Percentiles rank a stretch among this genome's conserved stretches.
phyloP scores from a whole-genome alignment of 2,329 filamentous ascomycete species.

The Sclerotiophoma versabilis region DNA sequence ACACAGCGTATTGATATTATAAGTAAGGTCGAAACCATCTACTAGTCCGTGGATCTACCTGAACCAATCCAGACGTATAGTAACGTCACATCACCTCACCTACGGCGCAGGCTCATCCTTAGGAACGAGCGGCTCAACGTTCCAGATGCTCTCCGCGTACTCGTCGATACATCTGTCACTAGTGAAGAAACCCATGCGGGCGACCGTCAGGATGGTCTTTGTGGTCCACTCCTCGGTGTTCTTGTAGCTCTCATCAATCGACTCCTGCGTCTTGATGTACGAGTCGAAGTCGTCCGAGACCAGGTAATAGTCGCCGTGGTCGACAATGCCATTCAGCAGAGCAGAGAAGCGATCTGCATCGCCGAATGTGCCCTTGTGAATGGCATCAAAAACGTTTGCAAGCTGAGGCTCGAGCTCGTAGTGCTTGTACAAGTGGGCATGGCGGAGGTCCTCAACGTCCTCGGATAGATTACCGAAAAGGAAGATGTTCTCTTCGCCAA shows the following conservation, averaged over 20 bases:
- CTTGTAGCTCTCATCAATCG: conserved; percentile 91
- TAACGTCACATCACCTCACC: not conserved
- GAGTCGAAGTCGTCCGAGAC: conserved; percentile 97
- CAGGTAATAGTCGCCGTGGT: conserved; percentile 97
- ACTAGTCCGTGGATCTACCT: not conserved
- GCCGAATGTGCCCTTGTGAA: conserved; percentile 82
- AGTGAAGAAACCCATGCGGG: conserved; percentile 97
- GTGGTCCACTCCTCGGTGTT: conserved; percentile 92
- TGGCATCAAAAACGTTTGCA: conserved; percentile 80
- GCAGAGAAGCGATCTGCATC: conserved; percentile 79
- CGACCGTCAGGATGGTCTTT: conserved; percentile 87
- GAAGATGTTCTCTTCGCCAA: conserved; percentile 97
- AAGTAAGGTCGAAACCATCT: not conserved
- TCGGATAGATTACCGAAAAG: conserved; percentile 95
- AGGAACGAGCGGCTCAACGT: conserved; percentile 78
- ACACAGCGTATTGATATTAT: not conserved
- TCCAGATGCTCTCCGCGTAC: conserved; percentile 98
- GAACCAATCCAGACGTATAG: conserved; percentile 4
- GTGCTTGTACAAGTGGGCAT: conserved; percentile 82
- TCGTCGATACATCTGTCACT: conserved; percentile 95
- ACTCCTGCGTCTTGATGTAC: conserved; percentile 87
- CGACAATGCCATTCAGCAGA: conserved; percentile 81
- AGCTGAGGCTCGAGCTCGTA: conserved; percentile 81
- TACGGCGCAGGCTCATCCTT: conserved; percentile 38
- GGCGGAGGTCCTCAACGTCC: conserved; percentile 94